Conservation (phyloP, 108 stramenopile species). For the Nitzschia sp. region DNA sequence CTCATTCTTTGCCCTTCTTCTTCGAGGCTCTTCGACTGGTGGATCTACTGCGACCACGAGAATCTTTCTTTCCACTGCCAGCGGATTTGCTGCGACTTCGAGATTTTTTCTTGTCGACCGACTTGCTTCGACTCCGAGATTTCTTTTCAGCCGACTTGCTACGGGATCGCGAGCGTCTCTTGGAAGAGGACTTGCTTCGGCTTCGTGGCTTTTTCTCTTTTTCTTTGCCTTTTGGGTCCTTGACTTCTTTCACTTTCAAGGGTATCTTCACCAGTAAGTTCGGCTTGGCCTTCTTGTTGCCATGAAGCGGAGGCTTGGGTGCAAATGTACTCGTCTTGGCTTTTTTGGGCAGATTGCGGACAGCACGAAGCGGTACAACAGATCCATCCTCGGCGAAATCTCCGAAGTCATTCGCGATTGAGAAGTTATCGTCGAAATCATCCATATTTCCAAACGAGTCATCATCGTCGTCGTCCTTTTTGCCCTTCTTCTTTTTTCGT, state of each 20-base stretch:
- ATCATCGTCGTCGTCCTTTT: slow-evolving; percentile 23
- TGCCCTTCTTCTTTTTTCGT: slow-evolving; percentile 9
- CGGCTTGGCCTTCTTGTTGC: slow-evolving; percentile 6
- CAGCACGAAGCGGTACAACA: slow-evolving; percentile 3
- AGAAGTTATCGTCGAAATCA: slow-evolving; percentile 27
- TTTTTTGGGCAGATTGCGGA: background rate
- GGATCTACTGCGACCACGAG: background rate
- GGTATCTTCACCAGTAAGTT: background rate
- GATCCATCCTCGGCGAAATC: slow-evolving; percentile 29
- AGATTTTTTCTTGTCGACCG: slow-evolving; percentile 4
- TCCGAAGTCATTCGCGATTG: slow-evolving; percentile 11
- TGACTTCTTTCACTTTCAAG: background rate
- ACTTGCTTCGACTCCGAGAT: slow-evolving; percentile 9
- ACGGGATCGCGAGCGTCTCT: background rate
- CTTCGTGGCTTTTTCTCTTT: background rate
- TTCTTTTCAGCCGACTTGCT: slow-evolving; percentile 5
- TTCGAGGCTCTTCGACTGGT: background rate
- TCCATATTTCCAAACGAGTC: slow-evolving; percentile 24
- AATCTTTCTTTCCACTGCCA: background rate
- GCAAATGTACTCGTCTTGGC: background rate
- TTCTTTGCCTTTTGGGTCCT: slow-evolving; percentile 1
- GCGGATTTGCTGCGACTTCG: background rate
- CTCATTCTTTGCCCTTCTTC: background rate
- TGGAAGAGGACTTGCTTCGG: background rate
- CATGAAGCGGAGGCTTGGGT: slow-evolving; percentile 1